These are phyloP conservation scores for Colletotrichum euphorbiae DNA, from an alignment of 2,329 filamentous ascomycete genomes.

Conservation along the genomic window DNA sequence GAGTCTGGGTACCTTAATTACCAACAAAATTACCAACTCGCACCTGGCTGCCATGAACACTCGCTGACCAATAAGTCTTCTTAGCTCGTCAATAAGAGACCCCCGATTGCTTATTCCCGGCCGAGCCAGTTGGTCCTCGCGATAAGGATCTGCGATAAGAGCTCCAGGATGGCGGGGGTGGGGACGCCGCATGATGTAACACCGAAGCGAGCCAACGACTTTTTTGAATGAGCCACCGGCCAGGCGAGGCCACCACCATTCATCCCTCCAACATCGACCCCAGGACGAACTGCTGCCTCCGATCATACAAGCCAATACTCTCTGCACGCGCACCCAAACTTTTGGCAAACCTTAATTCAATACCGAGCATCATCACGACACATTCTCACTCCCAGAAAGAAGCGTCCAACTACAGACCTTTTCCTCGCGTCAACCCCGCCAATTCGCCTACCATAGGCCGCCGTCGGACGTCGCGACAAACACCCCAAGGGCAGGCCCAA, in stretches of 20 bases:
- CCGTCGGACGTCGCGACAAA: conserved; percentile 51
- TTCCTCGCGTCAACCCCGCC: conserved; percentile 6
- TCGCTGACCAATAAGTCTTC: neutral
- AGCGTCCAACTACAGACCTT: neutral
- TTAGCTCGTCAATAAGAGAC: neutral
- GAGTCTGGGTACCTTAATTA: neutral
- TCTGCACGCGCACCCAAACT: too few species aligned
- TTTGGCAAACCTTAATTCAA: neutral
- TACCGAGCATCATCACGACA: neutral
- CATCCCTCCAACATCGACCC: neutral
- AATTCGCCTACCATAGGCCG: conserved; percentile 53
- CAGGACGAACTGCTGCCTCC: neutral
- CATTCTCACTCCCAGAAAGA: accelerated
- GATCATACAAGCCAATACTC: neutral
- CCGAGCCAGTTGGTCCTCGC: neutral
- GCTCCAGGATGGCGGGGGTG: conserved; percentile 33
- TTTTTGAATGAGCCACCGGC: conserved; percentile 21
- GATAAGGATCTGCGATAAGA: conserved; percentile 32
- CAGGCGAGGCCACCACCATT: neutral
- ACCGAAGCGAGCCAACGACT: conserved; percentile 16
- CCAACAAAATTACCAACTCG: neutral
- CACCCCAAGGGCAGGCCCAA: conserved; percentile 50
- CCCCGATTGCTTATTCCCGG: conserved; percentile 1
- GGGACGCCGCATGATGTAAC: conserved; percentile 37
- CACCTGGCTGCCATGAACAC: neutral